Evolutionary conservation across 805 yeast species (phyloP), one percentile per base, ranked within the genome.

Genomic region (Yarrowia yakushimensis): DNA sequence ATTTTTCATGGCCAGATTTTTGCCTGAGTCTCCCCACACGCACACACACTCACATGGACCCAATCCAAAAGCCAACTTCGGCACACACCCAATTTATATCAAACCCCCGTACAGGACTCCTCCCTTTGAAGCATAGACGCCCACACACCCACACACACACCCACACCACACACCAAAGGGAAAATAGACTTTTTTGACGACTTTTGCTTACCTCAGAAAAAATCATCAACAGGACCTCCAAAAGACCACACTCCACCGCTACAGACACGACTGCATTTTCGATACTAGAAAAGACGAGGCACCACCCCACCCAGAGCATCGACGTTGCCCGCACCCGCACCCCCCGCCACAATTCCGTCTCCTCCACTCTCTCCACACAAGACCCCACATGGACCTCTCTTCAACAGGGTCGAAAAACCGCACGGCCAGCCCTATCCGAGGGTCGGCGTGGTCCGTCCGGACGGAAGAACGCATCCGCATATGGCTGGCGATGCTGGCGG

Each of bases 131-230:
- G n/a, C n/a, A n/a, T n/a, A n/a, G n/a, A n/a, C n/a, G n/a, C n/a
- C n/a, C 39, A 7, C 20, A 15, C 18, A 3, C 36, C 7, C 17
- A 33, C 18, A 33, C 36, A 15, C 36, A 33, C 36, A 33, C 37
- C n/a, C n/a, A n/a, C 27, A 25, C n/a, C 41, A 17, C 41, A 17
- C 23, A 36, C 39, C 17, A 22, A 36, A 30, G 27, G 28, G 18
- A 33, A 48, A 31, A 20, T 48, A 48, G 55, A 48, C 55, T 48
- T 48, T 45, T 15, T 20, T n/a, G 55, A 22, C 55, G 36, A 48
- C 55, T 48, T 48, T 48, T 48, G 55, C 55, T 48, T 48, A 48
- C 55, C 55, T 48, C 55, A 48, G 55, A 48, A 48, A 48, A 48
- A 48, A 22, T 48, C 55, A 48, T 37, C 54, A 46, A 25, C 50